A percentile compares a stretch with the other conserved stretches of the same genome.
Evolutionary conservation across 192 early-diverging fungal genomes (phyloP).

Genomic region (Dissophora globulifera): DNA sequence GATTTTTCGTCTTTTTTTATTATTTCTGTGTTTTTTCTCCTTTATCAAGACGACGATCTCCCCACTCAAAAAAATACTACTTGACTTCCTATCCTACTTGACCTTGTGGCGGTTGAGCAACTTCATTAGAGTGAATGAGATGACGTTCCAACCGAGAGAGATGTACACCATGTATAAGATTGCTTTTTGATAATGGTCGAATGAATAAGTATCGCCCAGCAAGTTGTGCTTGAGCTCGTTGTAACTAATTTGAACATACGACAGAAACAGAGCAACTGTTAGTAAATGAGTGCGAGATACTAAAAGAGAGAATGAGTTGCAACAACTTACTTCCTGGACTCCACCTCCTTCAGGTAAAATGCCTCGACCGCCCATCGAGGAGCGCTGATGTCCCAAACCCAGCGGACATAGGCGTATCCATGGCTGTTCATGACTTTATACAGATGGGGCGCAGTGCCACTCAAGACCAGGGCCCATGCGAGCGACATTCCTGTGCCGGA

Average conservation of each 20-base stretch:
- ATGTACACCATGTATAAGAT: conserved; percentile 40
- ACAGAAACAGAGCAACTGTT: too few species aligned
- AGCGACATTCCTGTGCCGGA: conserved; percentile 68
- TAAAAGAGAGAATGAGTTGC: too few species aligned
- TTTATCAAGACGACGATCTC: too few species aligned
- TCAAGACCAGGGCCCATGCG: conserved; percentile 62
- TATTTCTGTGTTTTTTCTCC: background rate
- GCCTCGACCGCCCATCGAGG: conserved; percentile 73
- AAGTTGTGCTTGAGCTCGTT: conserved; percentile 35
- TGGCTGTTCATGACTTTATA: conserved; percentile 39
- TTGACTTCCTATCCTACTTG: too few species aligned
- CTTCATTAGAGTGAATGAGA: conserved; percentile 35
- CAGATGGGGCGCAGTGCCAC: conserved; percentile 63
- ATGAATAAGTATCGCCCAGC: conserved; percentile 29
- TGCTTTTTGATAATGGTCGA: conserved; percentile 31
- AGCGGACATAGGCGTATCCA: conserved; percentile 51
- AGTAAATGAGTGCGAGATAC: too few species aligned
- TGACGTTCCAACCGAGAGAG: conserved; percentile 30
- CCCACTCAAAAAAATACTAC: too few species aligned
- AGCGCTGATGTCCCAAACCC: conserved; percentile 63
- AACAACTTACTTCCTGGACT: conserved; percentile 33
- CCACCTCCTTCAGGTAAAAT: conserved; percentile 65
- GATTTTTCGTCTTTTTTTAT: background rate
- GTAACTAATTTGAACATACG: too few species aligned
- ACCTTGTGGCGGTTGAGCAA: conserved; percentile 45